Percentiles rank a stretch among this genome's conserved stretches.
phyloP scores from a whole-genome alignment of 768 basidiomycete species.

The Suillus spraguei region DNA sequence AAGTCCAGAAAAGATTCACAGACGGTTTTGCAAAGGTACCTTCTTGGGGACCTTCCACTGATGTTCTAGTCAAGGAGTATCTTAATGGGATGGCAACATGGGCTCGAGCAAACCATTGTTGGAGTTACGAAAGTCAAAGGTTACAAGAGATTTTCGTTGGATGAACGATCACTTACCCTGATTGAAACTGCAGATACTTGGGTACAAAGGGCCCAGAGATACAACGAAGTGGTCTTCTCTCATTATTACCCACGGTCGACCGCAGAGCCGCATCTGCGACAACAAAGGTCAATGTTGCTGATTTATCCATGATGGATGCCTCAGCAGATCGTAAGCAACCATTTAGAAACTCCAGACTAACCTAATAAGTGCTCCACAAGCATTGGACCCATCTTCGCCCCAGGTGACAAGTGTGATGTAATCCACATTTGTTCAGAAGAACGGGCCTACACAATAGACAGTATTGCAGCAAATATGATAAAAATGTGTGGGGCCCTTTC shows the following conservation, averaged over 20 bases:
- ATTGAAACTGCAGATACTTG: conserved; percentile 26
- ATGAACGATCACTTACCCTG: not conserved
- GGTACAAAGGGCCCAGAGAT: conserved; percentile 29
- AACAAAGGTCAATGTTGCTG: not conserved
- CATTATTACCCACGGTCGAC: conserved; percentile 8
- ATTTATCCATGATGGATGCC: not conserved
- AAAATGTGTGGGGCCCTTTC: not conserved
- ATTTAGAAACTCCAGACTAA: not conserved
- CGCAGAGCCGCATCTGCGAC: not conserved
- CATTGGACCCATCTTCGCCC: not conserved
- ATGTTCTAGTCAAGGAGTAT: conserved; percentile 27
- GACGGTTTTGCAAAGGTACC: conserved; percentile 26
- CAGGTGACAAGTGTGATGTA: not conserved
- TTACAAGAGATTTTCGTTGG: not conserved
- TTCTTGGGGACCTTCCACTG: conserved; percentile 28
- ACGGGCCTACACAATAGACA: not conserved
- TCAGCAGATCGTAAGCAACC: not conserved
- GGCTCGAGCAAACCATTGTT: conserved; percentile 28
- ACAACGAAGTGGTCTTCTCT: conserved; percentile 20
- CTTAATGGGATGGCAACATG: conserved; percentile 29
- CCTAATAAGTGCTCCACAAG: not conserved
- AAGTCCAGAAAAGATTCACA: conserved; percentile 21
- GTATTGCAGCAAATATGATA: not conserved
- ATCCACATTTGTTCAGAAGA: not conserved
- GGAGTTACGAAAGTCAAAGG: conserved; percentile 32